A percentile compares a stretch with the other conserved stretches of the same genome.
These are phyloP conservation scores for Macadamia integrifolia DNA, from an alignment of 164 flowering plant genomes.

Conservation along the genomic window DNA sequence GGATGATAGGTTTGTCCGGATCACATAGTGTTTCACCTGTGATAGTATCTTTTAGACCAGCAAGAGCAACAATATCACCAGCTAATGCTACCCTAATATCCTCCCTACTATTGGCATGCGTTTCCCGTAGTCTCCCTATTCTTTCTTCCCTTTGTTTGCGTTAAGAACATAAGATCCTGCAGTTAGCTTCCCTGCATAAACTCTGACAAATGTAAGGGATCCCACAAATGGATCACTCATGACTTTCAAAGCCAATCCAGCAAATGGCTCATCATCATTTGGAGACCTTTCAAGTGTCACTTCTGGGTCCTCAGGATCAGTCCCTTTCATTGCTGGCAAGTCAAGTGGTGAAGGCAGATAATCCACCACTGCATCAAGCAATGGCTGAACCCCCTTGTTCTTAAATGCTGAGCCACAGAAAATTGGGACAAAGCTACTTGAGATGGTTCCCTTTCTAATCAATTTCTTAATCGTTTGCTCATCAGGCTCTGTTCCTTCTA, in stretches of 20 bases:
- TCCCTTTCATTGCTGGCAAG: constrained; percentile 81
- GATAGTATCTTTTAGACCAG: constrained; percentile 88
- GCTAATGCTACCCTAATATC: constrained; percentile 73
- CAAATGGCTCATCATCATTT: constrained; percentile 80
- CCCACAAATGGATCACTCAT: constrained; percentile 95
- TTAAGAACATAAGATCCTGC: constrained; percentile 89
- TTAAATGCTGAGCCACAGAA: constrained; percentile 95
- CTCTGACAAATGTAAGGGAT: constrained; percentile 87
- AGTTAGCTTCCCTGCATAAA: constrained; percentile 69
- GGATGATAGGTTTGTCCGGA: constrained; percentile 67
- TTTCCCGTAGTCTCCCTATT: constrained; percentile 88
- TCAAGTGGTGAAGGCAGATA: constrained; percentile 92
- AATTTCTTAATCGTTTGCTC: constrained; percentile 69
- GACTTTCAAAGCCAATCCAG: constrained; percentile 92
- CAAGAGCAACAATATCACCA: constrained; percentile 94
- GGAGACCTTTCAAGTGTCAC: constrained; percentile 46
- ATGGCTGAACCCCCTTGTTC: constrained; percentile 93
- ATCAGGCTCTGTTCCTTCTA: constrained; percentile 90
- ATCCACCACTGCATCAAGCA: constrained; percentile 90
- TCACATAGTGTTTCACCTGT: constrained; percentile 95
- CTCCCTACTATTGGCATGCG: constrained; percentile 98
- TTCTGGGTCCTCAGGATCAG: constrained; percentile 90
- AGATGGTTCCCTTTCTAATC: constrained; percentile 78
- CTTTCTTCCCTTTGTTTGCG: constrained; percentile 91
- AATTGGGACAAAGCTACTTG: constrained; percentile 71